Percentiles rank a stretch among this genome's conserved stretches.
phyloP scores from a whole-genome alignment of 495 filamentous ascomycete genomes.

The Cercophora samala region DNA sequence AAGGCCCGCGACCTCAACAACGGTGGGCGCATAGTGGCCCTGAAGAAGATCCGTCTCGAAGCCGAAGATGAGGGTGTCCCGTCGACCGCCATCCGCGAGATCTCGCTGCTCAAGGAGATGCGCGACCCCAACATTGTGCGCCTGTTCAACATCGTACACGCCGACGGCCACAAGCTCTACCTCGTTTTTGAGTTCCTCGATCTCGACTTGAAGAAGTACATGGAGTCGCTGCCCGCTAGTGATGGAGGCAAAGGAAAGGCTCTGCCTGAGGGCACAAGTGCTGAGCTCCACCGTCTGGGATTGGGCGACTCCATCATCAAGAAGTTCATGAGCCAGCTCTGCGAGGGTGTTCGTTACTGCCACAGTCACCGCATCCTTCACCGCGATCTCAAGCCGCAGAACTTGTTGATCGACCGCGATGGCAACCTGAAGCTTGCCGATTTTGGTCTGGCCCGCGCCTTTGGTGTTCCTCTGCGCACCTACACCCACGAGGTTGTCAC shows the following conservation, averaged over 20 bases:
- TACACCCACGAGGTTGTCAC: conserved; percentile 99
- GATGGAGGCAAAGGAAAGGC: conserved; percentile 88
- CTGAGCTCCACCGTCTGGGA: conserved; percentile 66
- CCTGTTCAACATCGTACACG: conserved; percentile 91
- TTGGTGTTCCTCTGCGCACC: conserved; percentile 92
- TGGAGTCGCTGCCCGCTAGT: conserved; percentile 90
- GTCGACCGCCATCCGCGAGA: conserved; percentile 94
- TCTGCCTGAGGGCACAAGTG: conserved; percentile 71
- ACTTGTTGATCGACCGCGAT: conserved; percentile 89
- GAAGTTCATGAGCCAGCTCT: conserved; percentile 94
- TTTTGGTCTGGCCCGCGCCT: conserved; percentile 93
- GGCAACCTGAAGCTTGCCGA: conserved; percentile 97
- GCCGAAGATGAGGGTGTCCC: conserved; percentile 97
- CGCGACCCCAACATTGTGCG: conserved; percentile 91
- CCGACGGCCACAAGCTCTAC: conserved; percentile 94
- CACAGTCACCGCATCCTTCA: conserved; percentile 94
- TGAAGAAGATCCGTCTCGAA: conserved; percentile 98
- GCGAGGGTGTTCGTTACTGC: conserved; percentile 89
- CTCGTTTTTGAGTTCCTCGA: conserved; percentile 94
- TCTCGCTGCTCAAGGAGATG: conserved; percentile 95
- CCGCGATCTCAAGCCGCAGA: conserved; percentile 96
- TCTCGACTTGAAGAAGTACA: conserved; percentile 95
- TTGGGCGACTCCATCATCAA: conserved; percentile 89
- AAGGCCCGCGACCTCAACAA: conserved; percentile 81
- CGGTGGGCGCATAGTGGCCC: conserved; percentile 77